Percentiles rank a stretch among this genome's conserved stretches.
These are phyloP conservation scores for Diversispora eburnea DNA, from an alignment of 192 early-diverging fungal species.

Conservation along the genomic window DNA sequence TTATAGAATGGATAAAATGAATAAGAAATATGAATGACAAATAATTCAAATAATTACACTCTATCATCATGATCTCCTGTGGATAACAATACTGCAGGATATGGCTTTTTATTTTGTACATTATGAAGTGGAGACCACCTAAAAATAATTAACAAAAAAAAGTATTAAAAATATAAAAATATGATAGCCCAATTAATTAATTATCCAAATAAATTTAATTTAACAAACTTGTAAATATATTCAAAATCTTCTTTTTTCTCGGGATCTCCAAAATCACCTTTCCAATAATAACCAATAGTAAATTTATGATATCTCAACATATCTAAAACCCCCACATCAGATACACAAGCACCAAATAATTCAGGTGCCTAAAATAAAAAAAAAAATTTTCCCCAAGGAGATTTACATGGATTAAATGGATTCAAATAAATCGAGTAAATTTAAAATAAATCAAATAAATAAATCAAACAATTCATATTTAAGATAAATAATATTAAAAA, in stretches of 20 bases:
- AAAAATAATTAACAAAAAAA: neutral
- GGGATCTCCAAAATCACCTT: constrained; percentile 62
- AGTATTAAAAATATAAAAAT: neutral
- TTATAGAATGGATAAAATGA: neutral
- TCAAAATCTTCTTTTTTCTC: constrained; percentile 62
- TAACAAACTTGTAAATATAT: constrained; percentile 42
- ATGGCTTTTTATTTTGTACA: constrained; percentile 43
- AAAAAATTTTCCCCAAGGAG: neutral
- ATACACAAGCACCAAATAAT: constrained; percentile 61
- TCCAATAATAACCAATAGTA: constrained; percentile 72
- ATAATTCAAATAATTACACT: constrained; percentile 36
- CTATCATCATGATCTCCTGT: constrained; percentile 72
- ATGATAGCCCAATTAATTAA: too few species aligned
- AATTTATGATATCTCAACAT: constrained; percentile 77
- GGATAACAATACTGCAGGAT: constrained; percentile 59
- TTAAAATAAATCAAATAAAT: neutral
- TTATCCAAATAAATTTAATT: neutral
- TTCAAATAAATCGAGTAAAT: neutral
- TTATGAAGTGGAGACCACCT: constrained; percentile 70
- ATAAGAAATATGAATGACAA: neutral
- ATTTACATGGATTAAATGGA: too few species aligned
- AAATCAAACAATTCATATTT: neutral
- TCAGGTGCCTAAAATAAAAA: constrained; percentile 51
- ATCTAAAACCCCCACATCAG: constrained; percentile 71
- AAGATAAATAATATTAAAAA: too few species aligned